These are phyloP conservation scores for Talaromyces rugulosus DNA, from an alignment of 2,329 filamentous ascomycete genomes.

Conservation along the genomic window DNA sequence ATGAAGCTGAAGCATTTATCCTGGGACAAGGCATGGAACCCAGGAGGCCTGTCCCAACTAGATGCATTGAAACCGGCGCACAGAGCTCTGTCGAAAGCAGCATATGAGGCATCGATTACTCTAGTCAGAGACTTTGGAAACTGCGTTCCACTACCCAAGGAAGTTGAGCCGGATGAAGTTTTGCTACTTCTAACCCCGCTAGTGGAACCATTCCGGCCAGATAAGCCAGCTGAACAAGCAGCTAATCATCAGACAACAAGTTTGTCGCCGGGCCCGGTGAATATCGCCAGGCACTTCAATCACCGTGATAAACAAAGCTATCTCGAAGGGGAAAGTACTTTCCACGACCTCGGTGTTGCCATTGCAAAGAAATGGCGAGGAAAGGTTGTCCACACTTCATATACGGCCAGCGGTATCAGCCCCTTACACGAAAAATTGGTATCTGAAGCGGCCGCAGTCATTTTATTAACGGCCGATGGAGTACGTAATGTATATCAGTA, in stretches of 20 bases:
- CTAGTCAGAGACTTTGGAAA: conserved; percentile 5
- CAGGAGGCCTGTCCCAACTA: conserved; percentile 3
- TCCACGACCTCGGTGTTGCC: conserved; percentile 8
- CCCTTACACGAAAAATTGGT: conserved; percentile 10
- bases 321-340: conserved; percentile 10
- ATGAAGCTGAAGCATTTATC: conserved; percentile 11
- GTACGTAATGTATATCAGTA: conserved; percentile 13
- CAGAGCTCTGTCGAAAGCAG: conserved; percentile 3
- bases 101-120: conserved; percentile 10
- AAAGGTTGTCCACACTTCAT: conserved; percentile 12
- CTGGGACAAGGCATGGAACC: conserved; percentile 10
- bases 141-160: conserved; percentile 6
- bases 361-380: conserved; percentile 12
- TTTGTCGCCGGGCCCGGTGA: background rate
- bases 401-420: conserved; percentile 12
- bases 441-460: conserved; percentile 8
- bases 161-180: conserved; percentile 7
- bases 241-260: background rate
- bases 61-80: conserved; percentile 8
- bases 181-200: conserved; percentile 9
- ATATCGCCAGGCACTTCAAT: conserved; percentile 10
- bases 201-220: conserved; percentile 9
- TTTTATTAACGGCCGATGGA: conserved; percentile 11
- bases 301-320: conserved; percentile 4
- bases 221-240: background rate